Conservation (phyloP, 441 rosid genomes). For the Capsella rubella region DNA sequence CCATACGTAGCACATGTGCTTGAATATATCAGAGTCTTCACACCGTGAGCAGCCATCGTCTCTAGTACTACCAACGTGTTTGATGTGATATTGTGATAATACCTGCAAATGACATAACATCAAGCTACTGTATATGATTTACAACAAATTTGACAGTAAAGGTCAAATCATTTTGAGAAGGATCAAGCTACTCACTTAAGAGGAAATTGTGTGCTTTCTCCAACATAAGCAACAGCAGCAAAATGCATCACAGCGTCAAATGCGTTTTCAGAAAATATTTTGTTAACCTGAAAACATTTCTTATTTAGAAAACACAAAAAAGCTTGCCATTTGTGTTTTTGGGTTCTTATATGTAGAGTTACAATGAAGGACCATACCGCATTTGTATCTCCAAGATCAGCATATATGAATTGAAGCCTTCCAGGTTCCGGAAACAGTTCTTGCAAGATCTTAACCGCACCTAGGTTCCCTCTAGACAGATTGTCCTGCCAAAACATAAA, state of each 20-base stretch:
- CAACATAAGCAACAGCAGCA: conserved; percentile 72
- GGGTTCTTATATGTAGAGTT: not conserved
- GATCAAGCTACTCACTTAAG: conserved; percentile 51
- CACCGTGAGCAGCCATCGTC: conserved; percentile 85
- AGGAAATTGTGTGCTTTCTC: conserved; percentile 77
- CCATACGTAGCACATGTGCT: conserved; percentile 99
- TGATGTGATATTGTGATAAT: conserved; percentile 95
- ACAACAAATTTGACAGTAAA: conserved; percentile 38
- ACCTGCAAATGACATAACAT: conserved; percentile 51
- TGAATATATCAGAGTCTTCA: conserved; percentile 90
- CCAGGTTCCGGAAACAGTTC: conserved; percentile 89
- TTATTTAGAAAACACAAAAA: conserved; percentile 37
- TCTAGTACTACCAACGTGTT: conserved; percentile 88
- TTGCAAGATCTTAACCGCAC: conserved; percentile 80
- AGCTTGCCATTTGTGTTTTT: conserved; percentile 1
- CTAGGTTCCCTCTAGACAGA: conserved; percentile 93
- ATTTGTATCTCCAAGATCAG: conserved; percentile 88
- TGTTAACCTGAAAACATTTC: conserved; percentile 53
- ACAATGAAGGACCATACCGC: conserved; percentile 52
- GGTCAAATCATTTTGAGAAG: not conserved
- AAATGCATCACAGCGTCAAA: conserved; percentile 75
- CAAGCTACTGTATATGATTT: conserved; percentile 7
- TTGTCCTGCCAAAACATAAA: conserved; percentile 74
- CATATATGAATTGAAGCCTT: conserved; percentile 86
- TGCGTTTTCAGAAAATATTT: conserved; percentile 59